Evolutionary conservation across 768 basidiomycete species (phyloP).

Genomic region (Arthromyces matolae): DNA sequence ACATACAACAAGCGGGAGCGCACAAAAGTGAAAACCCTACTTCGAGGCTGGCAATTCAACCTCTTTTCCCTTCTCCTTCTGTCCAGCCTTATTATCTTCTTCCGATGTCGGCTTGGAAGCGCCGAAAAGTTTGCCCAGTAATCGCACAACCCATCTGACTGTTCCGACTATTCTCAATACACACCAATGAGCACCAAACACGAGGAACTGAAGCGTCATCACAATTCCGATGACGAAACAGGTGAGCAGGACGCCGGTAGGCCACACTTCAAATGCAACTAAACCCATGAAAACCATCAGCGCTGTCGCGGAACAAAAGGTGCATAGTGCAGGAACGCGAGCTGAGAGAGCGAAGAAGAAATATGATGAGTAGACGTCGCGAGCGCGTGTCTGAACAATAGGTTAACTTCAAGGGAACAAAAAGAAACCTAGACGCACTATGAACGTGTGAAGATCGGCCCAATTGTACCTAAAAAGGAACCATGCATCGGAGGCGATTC

Average conservation of each 20-base stretch:
- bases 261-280: conserved; percentile 64
- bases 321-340: conserved; percentile 59
- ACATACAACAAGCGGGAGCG: no score
- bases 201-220: conserved; percentile 63
- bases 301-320: conserved; percentile 51
- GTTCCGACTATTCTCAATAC: conserved; percentile 21
- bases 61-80: no score
- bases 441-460: conserved; percentile 47
- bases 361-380: conserved; percentile 56
- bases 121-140: no score
- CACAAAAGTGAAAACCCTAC: no score
- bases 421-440: conserved; percentile 29
- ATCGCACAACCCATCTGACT: neutral
- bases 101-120: no score
- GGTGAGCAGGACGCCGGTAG: conserved; percentile 54
- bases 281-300: conserved; percentile 58
- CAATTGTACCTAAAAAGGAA: conserved; percentile 62
- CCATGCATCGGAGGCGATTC: conserved; percentile 62
- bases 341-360: conserved; percentile 69
- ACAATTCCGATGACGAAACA: conserved; percentile 56
- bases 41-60: no score
- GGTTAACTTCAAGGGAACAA: neutral
- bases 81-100: no score
- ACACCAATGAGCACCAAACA: conserved; percentile 46
- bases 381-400: conserved; percentile 39